These are phyloP conservation scores for Oxyria digyna DNA, from an alignment of 148 eudicot genomes.

Conservation along the genomic window DNA sequence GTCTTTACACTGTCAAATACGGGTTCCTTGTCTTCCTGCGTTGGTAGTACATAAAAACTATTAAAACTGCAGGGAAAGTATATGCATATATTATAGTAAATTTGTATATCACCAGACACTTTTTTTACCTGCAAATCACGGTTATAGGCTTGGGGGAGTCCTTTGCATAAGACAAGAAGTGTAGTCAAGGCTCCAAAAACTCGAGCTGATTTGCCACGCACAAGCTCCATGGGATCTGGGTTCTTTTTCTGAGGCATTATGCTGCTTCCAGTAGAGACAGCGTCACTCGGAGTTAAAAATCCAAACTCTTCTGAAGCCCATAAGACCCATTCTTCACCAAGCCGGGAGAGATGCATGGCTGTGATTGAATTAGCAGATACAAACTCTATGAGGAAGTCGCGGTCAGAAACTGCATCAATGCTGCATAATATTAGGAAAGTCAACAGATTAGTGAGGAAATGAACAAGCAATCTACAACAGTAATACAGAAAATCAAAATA, in stretches of 20 bases:
- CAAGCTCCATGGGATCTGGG: slow-evolving; percentile 99
- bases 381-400: slow-evolving; percentile 93
- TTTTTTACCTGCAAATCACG: slow-evolving; percentile 82
- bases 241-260: slow-evolving; percentile 99
- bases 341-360: slow-evolving; percentile 88
- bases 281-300: slow-evolving; percentile 76
- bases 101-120: background rate
- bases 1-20: slow-evolving; percentile 86
- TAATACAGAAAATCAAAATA: background rate
- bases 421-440: slow-evolving; percentile 32
- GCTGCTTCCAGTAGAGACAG: slow-evolving; percentile 98
- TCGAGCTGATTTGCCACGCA: slow-evolving; percentile 95
- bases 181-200: slow-evolving; percentile 77
- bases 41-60: background rate
- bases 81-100: background rate
- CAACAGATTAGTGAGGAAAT: slow-evolving; percentile 10
- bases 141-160: slow-evolving; percentile 94
- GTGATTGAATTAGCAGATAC: slow-evolving; percentile 89
- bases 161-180: slow-evolving; percentile 94
- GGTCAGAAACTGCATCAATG: slow-evolving; percentile 98
- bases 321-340: slow-evolving; percentile 98
- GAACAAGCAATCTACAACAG: background rate
- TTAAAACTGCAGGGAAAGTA: background rate
- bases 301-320: slow-evolving; percentile 99
- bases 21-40: slow-evolving; percentile 97